Conservation (phyloP, 768 basidiomycete species). For the Tulasnella sp. region DNA sequence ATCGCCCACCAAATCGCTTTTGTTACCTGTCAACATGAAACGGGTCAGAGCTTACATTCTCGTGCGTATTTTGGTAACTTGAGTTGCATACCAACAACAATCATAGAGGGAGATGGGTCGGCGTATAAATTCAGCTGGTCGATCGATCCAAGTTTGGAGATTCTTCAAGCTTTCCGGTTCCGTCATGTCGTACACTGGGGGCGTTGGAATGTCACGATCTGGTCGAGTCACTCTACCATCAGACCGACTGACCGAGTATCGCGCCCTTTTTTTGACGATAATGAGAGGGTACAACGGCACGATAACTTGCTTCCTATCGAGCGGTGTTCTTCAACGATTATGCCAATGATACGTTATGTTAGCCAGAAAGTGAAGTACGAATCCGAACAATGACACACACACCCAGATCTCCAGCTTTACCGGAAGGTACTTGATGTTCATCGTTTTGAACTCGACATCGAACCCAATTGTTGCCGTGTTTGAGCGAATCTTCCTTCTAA, state of each 20-base stretch:
- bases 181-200: not conserved
- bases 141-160: not conserved
- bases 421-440: not conserved
- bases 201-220: too few relatives aligned
- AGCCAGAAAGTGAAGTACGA: not conserved
- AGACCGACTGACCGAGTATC: not conserved
- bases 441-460: not conserved
- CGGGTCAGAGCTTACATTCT: not conserved
- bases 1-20: not conserved
- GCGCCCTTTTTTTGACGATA: not conserved
- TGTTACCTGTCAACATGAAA: not conserved
- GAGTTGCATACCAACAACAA: not conserved
- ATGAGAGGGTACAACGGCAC: not conserved
- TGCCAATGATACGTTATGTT: too few relatives aligned
- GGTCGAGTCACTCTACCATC: too few relatives aligned
- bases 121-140: not conserved
- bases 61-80: not conserved
- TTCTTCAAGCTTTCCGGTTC: not conserved
- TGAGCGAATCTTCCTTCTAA: not conserved
- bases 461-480: not conserved
- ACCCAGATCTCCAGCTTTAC: not conserved
- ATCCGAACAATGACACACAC: not conserved
- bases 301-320: not conserved
- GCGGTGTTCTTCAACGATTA: not conserved
- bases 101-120: not conserved